Percentiles rank a stretch among this genome's conserved stretches.
phyloP scores from a whole-genome alignment of 2,329 filamentous ascomycete genomes.

The Aspergillus piperis region DNA sequence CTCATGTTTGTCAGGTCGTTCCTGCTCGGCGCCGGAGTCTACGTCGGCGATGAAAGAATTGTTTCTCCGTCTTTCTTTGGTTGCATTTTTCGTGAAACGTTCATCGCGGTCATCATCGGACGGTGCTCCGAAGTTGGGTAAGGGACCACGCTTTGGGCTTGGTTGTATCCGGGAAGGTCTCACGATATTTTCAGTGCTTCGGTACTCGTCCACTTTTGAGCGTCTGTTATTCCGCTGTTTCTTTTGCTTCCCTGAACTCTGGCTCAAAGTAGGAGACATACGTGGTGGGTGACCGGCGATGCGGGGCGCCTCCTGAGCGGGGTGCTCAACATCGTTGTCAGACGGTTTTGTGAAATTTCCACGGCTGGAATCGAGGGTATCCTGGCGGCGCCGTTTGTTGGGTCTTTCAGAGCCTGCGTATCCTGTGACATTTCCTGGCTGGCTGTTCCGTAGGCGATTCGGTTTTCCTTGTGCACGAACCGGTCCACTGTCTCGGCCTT shows the following conservation, averaged over 20 bases:
- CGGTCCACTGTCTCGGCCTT: conserved; percentile 35
- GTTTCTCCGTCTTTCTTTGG: conserved; percentile 24
- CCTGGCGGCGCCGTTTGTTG: conserved; percentile 33
- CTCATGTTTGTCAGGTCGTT: conserved; percentile 6
- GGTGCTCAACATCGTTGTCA: conserved; percentile 22
- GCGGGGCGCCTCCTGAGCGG: conserved; percentile 8
- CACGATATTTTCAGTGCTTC: conserved; percentile 23
- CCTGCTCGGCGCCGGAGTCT: background rate
- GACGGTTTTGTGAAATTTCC: conserved; percentile 17
- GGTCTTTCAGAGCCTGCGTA: background rate
- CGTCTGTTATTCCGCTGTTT: conserved; percentile 3
- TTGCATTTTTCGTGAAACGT: conserved; percentile 27
- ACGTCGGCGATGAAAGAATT: background rate
- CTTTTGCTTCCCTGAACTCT: conserved; percentile 13
- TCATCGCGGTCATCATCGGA: conserved; percentile 23
- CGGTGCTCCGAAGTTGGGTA: background rate
- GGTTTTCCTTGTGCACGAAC: conserved; percentile 29
- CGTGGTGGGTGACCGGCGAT: conserved; percentile 13
- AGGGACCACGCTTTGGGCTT: background rate
- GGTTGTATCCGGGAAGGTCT: conserved; percentile 11
- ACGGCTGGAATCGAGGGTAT: conserved; percentile 11
- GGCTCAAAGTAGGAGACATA: conserved; percentile 26
- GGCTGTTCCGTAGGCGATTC: conserved; percentile 4
- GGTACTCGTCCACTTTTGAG: conserved; percentile 20
- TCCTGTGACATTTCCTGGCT: background rate